Conservation (phyloP, 148 eudicot genomes). For the Vaccinium vitisidaea region DNA sequence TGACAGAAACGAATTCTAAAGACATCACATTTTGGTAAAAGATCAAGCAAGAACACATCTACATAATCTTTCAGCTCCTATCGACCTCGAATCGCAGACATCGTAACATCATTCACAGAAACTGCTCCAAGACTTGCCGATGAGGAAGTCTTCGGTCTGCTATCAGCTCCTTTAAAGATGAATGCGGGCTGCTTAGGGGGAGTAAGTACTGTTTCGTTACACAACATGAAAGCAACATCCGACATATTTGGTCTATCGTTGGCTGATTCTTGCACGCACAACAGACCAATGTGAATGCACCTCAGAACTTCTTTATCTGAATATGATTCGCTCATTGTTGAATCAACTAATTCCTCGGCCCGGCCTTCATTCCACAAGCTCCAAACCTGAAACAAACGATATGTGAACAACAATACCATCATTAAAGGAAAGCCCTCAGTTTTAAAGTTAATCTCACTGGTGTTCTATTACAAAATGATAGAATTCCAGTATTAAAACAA, state of each 20-base stretch:
- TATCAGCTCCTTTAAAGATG: constrained; percentile 20
- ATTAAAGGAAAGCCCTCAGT: not conserved
- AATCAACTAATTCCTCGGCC: constrained; percentile 30
- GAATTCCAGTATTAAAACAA: not conserved
- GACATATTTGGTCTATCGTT: constrained; percentile 56
- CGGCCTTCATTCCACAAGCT: constrained; percentile 41
- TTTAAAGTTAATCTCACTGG: not conserved
- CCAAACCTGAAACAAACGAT: constrained; percentile 40
- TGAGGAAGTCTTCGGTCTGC: constrained; percentile 22
- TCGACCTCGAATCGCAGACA: not conserved
- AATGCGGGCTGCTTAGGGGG: constrained; percentile 53
- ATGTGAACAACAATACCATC: not conserved
- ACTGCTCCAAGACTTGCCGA: constrained; percentile 18
- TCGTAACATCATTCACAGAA: not conserved
- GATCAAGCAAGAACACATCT: not conserved
- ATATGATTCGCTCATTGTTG: constrained; percentile 20
- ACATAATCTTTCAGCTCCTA: not conserved
- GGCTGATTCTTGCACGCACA: constrained; percentile 55
- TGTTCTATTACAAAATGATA: not conserved
- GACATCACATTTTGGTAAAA: not conserved
- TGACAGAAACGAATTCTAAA: not conserved
- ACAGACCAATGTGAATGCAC: constrained; percentile 42
- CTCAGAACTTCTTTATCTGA: constrained; percentile 26
- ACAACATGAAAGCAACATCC: constrained; percentile 44
- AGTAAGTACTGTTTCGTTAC: constrained; percentile 37